phyloP scores from a whole-genome alignment of 2,329 filamentous ascomycete genomes.

The Ploettnerulaceae sp. region DNA sequence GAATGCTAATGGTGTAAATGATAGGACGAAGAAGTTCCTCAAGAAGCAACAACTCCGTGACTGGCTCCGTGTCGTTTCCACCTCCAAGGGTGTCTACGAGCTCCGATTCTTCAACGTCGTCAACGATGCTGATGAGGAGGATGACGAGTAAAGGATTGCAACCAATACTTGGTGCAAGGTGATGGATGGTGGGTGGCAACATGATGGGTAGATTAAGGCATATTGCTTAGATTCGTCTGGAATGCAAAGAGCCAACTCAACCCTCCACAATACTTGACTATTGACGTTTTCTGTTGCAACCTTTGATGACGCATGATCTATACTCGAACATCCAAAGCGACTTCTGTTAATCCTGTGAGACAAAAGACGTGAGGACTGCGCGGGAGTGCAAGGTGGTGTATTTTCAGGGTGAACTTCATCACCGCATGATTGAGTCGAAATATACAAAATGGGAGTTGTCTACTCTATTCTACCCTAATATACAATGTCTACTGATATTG shows the following conservation, averaged over 20 bases:
- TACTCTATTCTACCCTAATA: constrained; percentile 11
- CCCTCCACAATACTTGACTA: no score
- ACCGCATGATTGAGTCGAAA: neutral
- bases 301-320: no score
- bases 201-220: constrained; percentile 4
- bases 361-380: neutral
- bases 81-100: constrained; percentile 97
- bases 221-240: no score
- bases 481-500: constrained; percentile 1
- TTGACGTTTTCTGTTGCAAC: no score
- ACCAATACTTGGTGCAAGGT: neutral
- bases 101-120: constrained; percentile 99
- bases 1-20: constrained; percentile 24
- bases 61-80: constrained; percentile 98
- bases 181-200: constrained; percentile 1
- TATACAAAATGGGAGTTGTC: constrained; percentile 16
- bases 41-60: constrained; percentile 99
- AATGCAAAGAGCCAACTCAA: no score
- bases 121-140: constrained; percentile 95
- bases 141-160: constrained; percentile 80
- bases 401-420: no score
- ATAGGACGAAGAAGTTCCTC: constrained; percentile 99
- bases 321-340: no score
- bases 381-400: no score
- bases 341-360: no score